Evolutionary conservation across 805 yeast species (phyloP), one percentile per base, ranked within the genome.

Genomic region (Isabelozyma heimii): DNA sequence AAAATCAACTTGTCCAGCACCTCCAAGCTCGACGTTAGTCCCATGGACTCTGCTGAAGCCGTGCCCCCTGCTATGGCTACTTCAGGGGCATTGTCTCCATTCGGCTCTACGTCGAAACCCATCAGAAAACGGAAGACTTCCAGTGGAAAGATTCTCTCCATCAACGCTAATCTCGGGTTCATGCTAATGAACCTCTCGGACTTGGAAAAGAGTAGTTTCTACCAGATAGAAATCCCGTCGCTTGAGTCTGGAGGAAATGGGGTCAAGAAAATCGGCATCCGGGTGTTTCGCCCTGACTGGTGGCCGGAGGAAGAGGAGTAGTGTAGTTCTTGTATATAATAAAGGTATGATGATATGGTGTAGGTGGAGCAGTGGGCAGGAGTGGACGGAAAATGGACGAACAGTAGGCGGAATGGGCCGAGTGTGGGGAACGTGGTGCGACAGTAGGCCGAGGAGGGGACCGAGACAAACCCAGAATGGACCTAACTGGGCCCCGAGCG

Each of bases 261-360:
- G 2, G 46, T 64, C 5, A 57, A 57, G 38, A 54, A 55, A 38
- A 57, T 83, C 7, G 76, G 76, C 1, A 66, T 85, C 20, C 75
- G 76, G 55, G 87, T 83, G 0, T 73, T 70, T 50, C 67, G 70
- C 5, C 94, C 95, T 0, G 83, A 77, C 44, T 87, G 92, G 91
- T 87, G 92, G 91, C 91, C 91, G 0, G 70, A 65, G 40, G 65
- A 63, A 2, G 52, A 54, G 38, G 51, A 52, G 27, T 20, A n/a
- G 14, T 8, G 27, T 8, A 37, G 14, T 5, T 37, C 14, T 13
- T 13, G 37, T n/a, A 20, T 20, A 20, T 20, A 20, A 20, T 20
- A 20, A 1, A 20, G 24, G 24, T 20, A 20, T 20, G 24, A 2
- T 20, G 24, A 20, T 5, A 33, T 5, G 14, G 8, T n/a, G 14